Evolutionary conservation across 371 early-diverging fungal species (phyloP), one percentile per base, ranked within the genome.

Genomic region (Nematocida minor): DNA sequence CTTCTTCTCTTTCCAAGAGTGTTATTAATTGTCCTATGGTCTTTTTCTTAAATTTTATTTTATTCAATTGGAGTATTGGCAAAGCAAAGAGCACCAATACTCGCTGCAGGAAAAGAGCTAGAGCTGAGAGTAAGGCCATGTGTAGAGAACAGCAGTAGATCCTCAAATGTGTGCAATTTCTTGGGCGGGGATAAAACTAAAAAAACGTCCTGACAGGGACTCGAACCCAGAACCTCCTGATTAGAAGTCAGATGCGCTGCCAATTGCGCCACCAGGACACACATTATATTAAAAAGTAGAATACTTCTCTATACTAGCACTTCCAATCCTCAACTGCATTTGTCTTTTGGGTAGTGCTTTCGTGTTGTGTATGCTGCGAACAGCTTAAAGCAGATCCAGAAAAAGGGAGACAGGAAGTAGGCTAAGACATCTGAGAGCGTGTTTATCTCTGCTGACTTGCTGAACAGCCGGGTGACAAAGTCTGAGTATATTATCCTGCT

Each of bases 161-260:
- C n/a, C n/a, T n/a, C n/a, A n/a, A n/a, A n/a, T n/a, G n/a, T n/a
- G n/a, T n/a, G n/a, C n/a, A n/a, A n/a, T n/a, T n/a, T n/a, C n/a
- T n/a, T 51, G 51, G 2, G 29, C 11, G 20, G 66, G 2, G 25
- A 47, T n/a, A 60, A 48, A 49, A 31, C 14, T 20, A 70, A 74
- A 74, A 74, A 74, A 74, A 74, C 77, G 66, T 74, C 77, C 77
- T 74, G 77, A 74, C 77, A 62, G 77, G 77, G 77, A 74, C 77
- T 74, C 77, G 77, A 74, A 74, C 77, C 77, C 77, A 64, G 77
- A 74, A 74, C 66, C 77, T 74, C 77, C 77, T 74, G 77, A 74
- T 74, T 74, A 74, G 77, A 74, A 74, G 77, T 74, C 77, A 74
- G 77, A 64, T 64, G 77, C 77, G 77, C 66, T 74, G 66, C 77